These are phyloP conservation scores for Allium cepa DNA, from an alignment of 106 monocot species.

Conservation along the genomic window DNA sequence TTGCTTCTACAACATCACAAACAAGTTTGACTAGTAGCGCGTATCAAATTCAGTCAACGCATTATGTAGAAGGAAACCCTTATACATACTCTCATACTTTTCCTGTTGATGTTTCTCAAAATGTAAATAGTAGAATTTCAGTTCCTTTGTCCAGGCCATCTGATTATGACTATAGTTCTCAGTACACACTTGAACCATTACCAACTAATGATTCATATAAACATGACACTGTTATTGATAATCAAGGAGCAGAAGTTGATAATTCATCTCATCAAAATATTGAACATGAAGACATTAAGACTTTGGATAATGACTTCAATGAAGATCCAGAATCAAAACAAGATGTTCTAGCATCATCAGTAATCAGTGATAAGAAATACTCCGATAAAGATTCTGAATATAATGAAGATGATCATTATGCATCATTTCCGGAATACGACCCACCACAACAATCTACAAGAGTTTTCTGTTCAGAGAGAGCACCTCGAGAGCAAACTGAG, in stretches of 20 bases:
- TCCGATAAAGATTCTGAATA: conserved; percentile 23
- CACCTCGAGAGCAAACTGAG: conserved; percentile 68
- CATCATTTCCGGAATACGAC: conserved; percentile 55
- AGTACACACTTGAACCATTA: conserved; percentile 25
- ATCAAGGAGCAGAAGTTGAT: conserved; percentile 14
- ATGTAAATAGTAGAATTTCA: conserved; percentile 22
- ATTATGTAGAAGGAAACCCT: conserved; percentile 31
- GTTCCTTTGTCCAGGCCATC: conserved; percentile 42
- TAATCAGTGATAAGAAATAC: conserved; percentile 13
- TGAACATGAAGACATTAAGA: conserved; percentile 28
- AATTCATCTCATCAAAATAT: conserved; percentile 10
- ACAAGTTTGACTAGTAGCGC: conserved; percentile 24
- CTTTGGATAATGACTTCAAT: conserved; percentile 19
- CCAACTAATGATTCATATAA: conserved; percentile 14
- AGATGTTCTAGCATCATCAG: conserved; percentile 9
- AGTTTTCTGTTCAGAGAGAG: conserved; percentile 79
- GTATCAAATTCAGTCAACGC: conserved; percentile 21
- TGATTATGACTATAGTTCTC: conserved; percentile 32
- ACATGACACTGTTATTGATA: conserved; percentile 4
- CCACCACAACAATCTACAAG: conserved; percentile 38
- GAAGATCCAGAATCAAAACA: conserved; percentile 27
- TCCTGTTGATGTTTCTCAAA: conserved; percentile 25
- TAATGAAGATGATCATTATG: conserved; percentile 46
- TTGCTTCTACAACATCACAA: conserved; percentile 9
- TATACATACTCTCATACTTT: conserved; percentile 15